Base-by-base conservation (phyloP, 495 filamentous ascomycete genomes). In the Talaromyces ruber region DNA sequence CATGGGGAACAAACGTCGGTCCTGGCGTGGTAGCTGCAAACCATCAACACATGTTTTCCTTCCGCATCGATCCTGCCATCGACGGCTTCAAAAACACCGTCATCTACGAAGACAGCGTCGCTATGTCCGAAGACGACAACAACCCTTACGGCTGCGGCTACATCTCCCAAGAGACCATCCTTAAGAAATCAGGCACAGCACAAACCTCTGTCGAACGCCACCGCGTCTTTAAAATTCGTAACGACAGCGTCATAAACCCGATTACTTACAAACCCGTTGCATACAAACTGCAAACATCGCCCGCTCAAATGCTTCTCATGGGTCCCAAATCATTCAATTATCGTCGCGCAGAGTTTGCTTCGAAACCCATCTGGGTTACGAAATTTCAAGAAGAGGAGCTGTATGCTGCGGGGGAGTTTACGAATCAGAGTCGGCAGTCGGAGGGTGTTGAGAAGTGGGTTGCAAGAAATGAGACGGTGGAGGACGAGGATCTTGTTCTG, bases 31-130 rank as follows among this genome's bases (percentile, higher is more conserved):
- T 97, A 4, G 91, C 82, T 0, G 75, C 84, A 56, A 82, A 88
- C 64, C 93, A 97, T 67, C 93, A 97, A 67, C 93, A 97, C 72
- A 86, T 96, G 62, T 94, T 97, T 77, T 89, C 82, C 21, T 84
- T 96, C 0, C 90, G 93, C 24, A 82, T 97, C 6, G 92, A 97
- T 71, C 92, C 93, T 0, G 80, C 82, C 50, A 77, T 97, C 54
- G 92, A 90, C 61, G 93, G 92, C 1, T 79, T 83, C 57, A 65
- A 72, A 24, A 93, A 92, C 71, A 79, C 84, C 1, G 68, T 92
- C 12, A 80, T 83, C 16, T 82, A 84, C 67, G 88, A 91, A 60
- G 88, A 93, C 65, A 83, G 87, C 0, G 75, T 86, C 66, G 70
- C 89, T 2, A 83, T 91, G 76, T 86, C 90, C 4, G 77, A 87